Conservation (phyloP, 345 rosid species). For the Gossypium bickii region DNA sequence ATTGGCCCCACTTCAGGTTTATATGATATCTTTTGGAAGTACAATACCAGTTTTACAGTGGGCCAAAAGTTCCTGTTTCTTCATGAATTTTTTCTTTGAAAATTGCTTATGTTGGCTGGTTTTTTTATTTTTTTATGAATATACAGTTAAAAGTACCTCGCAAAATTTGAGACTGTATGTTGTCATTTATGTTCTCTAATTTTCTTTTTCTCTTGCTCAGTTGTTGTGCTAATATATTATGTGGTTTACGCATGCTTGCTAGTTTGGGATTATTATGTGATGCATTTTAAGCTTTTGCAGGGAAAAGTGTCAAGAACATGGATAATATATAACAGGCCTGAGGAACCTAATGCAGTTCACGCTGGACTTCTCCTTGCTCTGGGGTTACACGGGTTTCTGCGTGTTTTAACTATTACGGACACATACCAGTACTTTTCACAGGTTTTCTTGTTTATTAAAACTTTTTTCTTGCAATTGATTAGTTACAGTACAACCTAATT, state of each 20-base stretch:
- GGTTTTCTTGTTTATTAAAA: constrained; percentile 39
- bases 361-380: constrained; percentile 94
- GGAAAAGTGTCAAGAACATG: constrained; percentile 96
- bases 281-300: constrained; percentile 38
- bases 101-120: not conserved
- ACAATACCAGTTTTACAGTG: not conserved
- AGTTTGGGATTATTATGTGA: not conserved
- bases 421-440: constrained; percentile 77
- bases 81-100: not conserved
- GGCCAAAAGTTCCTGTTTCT: not conserved
- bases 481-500: not conserved
- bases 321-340: constrained; percentile 87
- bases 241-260: not conserved
- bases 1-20: constrained; percentile 92
- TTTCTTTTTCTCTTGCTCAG: constrained; percentile 4
- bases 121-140: not conserved
- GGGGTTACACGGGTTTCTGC: constrained; percentile 91
- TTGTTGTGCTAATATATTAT: not conserved
- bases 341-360: constrained; percentile 77
- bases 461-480: constrained; percentile 10
- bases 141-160: not conserved
- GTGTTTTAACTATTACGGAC: constrained; percentile 67
- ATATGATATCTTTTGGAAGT: constrained; percentile 22
- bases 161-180: not conserved
- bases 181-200: not conserved